phyloP scores from a whole-genome alignment of 139 green algal species.

The Chlamydomonas schloesseri region DNA sequence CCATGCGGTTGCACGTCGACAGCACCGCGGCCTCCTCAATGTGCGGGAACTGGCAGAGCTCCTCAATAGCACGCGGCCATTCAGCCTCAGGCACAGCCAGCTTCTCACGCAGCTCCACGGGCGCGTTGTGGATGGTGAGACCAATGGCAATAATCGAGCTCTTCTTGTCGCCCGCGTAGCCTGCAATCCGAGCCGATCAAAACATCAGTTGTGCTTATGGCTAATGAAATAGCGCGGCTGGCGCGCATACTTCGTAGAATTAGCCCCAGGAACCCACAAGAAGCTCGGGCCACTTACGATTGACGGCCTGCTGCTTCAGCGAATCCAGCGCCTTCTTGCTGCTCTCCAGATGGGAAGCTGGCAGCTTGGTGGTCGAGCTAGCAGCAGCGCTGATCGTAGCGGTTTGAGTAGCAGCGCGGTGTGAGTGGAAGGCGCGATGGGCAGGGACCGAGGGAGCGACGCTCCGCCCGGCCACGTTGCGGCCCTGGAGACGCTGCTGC shows the following conservation, averaged over 20 bases:
- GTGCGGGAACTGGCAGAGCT: constrained; percentile 95
- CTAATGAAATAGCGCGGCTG: too few species aligned
- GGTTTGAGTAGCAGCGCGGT: neutral
- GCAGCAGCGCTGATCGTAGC: neutral
- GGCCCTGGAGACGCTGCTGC: constrained; percentile 29
- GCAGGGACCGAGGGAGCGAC: constrained; percentile 6
- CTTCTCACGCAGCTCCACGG: constrained; percentile 98
- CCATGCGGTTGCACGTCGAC: constrained; percentile 99
- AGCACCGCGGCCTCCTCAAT: constrained; percentile 98
- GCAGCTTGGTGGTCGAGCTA: constrained; percentile 52
- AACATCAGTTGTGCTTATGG: neutral
- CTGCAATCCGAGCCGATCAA: constrained; percentile 62
- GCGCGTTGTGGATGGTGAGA: constrained; percentile 95
- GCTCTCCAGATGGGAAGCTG: constrained; percentile 70
- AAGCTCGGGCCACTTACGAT: constrained; percentile 66
- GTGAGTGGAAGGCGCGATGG: neutral
- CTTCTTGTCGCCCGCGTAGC: constrained; percentile 92
- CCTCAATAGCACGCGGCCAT: constrained; percentile 93
- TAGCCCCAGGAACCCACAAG: neutral
- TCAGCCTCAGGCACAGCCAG: constrained; percentile 96
- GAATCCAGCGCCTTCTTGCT: constrained; percentile 73
- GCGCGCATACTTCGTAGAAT: too few species aligned
- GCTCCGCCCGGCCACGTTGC: constrained; percentile 12
- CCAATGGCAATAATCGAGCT: constrained; percentile 96
- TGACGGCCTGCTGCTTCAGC: constrained; percentile 68